Base-by-base conservation (phyloP, 2,329 filamentous ascomycete species). In the Colletotrichum sp. region DNA sequence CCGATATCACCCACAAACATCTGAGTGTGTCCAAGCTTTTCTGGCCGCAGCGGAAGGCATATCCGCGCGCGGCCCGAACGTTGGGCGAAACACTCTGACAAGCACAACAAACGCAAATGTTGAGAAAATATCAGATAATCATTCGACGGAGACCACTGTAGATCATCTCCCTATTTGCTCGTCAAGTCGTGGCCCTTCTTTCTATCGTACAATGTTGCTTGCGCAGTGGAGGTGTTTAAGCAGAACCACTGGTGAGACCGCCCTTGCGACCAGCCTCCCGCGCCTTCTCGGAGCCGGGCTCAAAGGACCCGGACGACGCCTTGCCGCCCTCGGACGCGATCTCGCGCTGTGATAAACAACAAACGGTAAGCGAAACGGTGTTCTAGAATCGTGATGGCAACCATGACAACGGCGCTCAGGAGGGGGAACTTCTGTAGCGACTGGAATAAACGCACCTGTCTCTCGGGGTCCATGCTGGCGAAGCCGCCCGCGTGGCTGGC, bases 241-340 rank as follows among this genome's bases (percentile, higher is more conserved):
- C 18, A 73, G 55, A 69, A 21, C 70, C 32, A 6, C 39, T 14
- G 13, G 65, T 16, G 13, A 76, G 70, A 66, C 89, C 89, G 5
- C 90, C 90, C 83, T 91, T 91, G 36, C 84, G 83, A 4, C 90
- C 90, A 21, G 90, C 89, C 81, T 91, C 89, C 64, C 83, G 86
- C 3, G 89, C 89, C 75, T 84, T 86, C 80, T 89, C 86, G 64
- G 87, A 89, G 8, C 90, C 88, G 1, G 86, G 85, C 79, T 91
- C 87, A 70, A 92, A 92, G 4, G 86, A 89, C 6, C 90, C 89
- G 43, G 85, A 84, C 0, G 89, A 91, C 1, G 88, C 87, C 68
- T 90, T 83, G 6, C 89, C 90, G 12, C 90, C 90, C 81, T 86
- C 84, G 13, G 90, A 91, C 3, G 90, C 90, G 74, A 92, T 91